phyloP scores from a whole-genome alignment of 2,329 filamentous ascomycete genomes.

The Trichoderma sp. region DNA sequence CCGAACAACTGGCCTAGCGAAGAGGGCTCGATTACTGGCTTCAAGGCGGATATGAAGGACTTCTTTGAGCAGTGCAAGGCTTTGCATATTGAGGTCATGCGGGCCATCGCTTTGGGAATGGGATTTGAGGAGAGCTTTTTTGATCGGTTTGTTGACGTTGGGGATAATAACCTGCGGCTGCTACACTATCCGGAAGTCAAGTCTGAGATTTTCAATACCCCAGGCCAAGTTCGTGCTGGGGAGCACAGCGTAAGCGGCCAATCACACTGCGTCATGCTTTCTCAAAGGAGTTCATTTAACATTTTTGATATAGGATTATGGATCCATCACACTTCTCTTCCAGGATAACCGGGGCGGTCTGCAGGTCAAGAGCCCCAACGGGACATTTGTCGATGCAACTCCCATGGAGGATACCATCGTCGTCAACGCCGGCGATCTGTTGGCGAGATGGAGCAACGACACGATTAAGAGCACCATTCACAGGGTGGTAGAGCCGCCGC shows the following conservation, averaged over 20 bases:
- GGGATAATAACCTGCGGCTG: conserved; percentile 69
- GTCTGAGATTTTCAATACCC: conserved; percentile 64
- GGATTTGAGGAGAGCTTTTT: conserved; percentile 70
- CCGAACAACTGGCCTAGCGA: conserved; percentile 75
- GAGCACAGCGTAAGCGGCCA: conserved; percentile 59
- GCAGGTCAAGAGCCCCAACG: conserved; percentile 66
- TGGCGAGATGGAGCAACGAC: conserved; percentile 88
- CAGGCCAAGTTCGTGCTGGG: conserved; percentile 70
- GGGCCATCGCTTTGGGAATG: conserved; percentile 80
- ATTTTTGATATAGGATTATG: conserved; percentile 46
- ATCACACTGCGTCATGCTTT: not conserved
- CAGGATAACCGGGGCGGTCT: conserved; percentile 56
- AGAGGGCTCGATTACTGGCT: conserved; percentile 42
- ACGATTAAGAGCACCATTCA: conserved; percentile 88
- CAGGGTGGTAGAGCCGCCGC: conserved; percentile 81
- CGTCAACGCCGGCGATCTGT: conserved; percentile 82
- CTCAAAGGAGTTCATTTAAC: not conserved
- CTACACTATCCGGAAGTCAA: conserved; percentile 73
- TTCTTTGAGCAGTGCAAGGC: conserved; percentile 75
- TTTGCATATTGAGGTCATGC: conserved; percentile 76
- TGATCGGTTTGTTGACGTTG: conserved; percentile 66
- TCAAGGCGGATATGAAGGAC: conserved; percentile 67
- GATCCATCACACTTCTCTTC: conserved; percentile 60
- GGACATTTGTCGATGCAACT: conserved; percentile 76
- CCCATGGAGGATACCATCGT: conserved; percentile 81